A percentile compares a stretch with the other conserved stretches of the same genome.
Conservation (phyloP, 169 alveolate species). For the Cryptosporidium canis region DNA sequence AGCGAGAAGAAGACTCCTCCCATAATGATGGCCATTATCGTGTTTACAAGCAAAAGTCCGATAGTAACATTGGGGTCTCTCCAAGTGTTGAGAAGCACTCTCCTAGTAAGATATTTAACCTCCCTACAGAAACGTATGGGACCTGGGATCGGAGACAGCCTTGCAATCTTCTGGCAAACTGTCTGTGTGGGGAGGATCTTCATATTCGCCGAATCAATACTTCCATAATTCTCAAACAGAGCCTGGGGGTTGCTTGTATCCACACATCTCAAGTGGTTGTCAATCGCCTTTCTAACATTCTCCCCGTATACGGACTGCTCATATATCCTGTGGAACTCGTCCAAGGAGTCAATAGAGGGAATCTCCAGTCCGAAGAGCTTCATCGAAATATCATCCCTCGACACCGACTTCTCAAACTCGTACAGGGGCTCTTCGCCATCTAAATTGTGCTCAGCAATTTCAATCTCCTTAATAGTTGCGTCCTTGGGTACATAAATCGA, state of each 20-base stretch:
- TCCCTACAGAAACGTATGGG: conserved; percentile 56
- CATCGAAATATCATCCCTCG: conserved; percentile 48
- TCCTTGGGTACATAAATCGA: conserved; percentile 45
- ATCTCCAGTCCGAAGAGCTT: conserved; percentile 40
- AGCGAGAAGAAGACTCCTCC: conserved; percentile 52
- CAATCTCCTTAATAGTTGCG: conserved; percentile 41
- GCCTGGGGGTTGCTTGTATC: conserved; percentile 54
- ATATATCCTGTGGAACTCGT: conserved; percentile 28
- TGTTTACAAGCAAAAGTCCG: conserved; percentile 26
- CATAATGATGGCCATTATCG: conserved; percentile 36
- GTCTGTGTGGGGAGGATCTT: conserved; percentile 39
- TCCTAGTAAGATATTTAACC: conserved; percentile 25
- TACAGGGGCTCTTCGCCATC: conserved; percentile 67
- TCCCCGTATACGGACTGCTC: conserved; percentile 70
- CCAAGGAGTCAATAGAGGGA: conserved; percentile 48
- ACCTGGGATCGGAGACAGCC: conserved; percentile 72
- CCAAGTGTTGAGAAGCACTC: conserved; percentile 40
- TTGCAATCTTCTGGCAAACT: conserved; percentile 25
- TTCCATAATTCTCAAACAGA: conserved; percentile 54
- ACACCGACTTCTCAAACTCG: conserved; percentile 54
- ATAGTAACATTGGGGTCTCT: conserved; percentile 51
- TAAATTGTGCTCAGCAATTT: conserved; percentile 6
- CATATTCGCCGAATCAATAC: conserved; percentile 65
- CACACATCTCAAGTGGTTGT: conserved; percentile 37
- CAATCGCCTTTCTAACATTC: conserved; percentile 40